Evolutionary conservation across 2,329 filamentous ascomycete genomes (phyloP).

Genomic region (Emmonsiellopsis sp.): DNA sequence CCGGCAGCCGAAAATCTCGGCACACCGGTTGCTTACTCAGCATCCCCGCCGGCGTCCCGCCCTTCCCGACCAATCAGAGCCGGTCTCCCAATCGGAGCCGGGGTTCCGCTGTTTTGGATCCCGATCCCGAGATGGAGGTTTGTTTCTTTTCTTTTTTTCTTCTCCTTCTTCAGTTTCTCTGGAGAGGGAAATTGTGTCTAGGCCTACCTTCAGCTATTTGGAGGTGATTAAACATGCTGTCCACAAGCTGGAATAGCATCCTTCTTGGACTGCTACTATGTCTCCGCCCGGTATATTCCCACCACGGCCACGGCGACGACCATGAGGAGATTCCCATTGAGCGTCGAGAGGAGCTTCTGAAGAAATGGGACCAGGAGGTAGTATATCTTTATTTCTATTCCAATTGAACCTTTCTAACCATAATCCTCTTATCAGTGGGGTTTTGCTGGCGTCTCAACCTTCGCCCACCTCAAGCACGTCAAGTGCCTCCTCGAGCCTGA

Average conservation of each 20-base stretch:
- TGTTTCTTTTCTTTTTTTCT: background rate
- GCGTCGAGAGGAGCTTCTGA: slow-evolving; percentile 33
- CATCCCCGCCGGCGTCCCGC: background rate
- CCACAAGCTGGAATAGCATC: slow-evolving; percentile 4
- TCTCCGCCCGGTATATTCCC: slow-evolving; percentile 22
- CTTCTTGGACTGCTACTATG: slow-evolving; percentile 25
- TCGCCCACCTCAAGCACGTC: slow-evolving; percentile 60
- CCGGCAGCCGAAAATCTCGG: background rate
- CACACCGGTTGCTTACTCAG: background rate
- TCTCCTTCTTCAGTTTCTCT: background rate
- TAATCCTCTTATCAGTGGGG: slow-evolving; percentile 40
- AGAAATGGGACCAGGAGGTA: slow-evolving; percentile 42
- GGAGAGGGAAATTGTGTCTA: background rate
- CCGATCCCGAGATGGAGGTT: background rate
- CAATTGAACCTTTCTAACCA: background rate
- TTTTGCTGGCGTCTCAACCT: slow-evolving; percentile 67
- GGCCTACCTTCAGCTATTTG: background rate
- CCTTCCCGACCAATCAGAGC: background rate
- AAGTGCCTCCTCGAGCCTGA: slow-evolving; percentile 61
- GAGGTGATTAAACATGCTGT: background rate
- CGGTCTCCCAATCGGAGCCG: background rate
- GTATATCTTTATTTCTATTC: background rate
- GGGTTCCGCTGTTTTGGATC: background rate
- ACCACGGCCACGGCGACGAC: slow-evolving; percentile 34
- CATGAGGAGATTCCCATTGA: slow-evolving; percentile 30